Conservation (phyloP, 495 filamentous ascomycete species). For the Cairneyella variabilis region DNA sequence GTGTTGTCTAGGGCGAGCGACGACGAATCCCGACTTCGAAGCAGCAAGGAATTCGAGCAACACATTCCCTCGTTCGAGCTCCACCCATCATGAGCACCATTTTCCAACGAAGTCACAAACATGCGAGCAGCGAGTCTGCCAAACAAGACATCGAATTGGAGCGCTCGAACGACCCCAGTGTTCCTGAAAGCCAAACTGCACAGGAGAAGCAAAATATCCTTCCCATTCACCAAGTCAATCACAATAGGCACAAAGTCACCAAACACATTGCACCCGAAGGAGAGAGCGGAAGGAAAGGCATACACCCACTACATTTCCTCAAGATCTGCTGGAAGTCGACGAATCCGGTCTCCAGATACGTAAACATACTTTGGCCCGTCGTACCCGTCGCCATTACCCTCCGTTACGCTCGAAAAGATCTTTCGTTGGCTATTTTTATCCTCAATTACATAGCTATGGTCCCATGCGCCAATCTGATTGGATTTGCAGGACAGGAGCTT, state of each 20-base stretch:
- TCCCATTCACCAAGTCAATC: slow-evolving; percentile 1
- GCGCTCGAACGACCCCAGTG: not conserved
- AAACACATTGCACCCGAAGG: slow-evolving; percentile 28
- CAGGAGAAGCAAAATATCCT: not conserved
- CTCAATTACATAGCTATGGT: slow-evolving; percentile 82
- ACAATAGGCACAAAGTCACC: slow-evolving; percentile 9
- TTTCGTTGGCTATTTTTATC: slow-evolving; percentile 61
- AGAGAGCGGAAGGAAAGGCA: slow-evolving; percentile 58
- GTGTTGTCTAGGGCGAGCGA: too few species aligned
- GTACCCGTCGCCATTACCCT: slow-evolving; percentile 64
- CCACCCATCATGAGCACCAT: not conserved
- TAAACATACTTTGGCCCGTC: slow-evolving; percentile 68
- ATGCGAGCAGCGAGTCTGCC: not conserved
- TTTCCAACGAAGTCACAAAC: not conserved
- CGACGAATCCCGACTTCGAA: too few species aligned
- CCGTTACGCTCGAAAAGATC: slow-evolving; percentile 57
- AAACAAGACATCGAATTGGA: slow-evolving; percentile 2
- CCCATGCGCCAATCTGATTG: slow-evolving; percentile 81
- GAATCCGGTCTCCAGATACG: slow-evolving; percentile 16
- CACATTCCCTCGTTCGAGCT: not conserved
- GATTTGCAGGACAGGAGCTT: slow-evolving; percentile 79
- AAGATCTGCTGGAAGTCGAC: slow-evolving; percentile 48
- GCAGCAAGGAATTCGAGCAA: too few species aligned
- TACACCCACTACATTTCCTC: slow-evolving; percentile 58
- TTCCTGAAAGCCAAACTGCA: not conserved